These are phyloP conservation scores for Strigomonas galati DNA, from an alignment of 208 protist genomes.

Conservation along the genomic window DNA sequence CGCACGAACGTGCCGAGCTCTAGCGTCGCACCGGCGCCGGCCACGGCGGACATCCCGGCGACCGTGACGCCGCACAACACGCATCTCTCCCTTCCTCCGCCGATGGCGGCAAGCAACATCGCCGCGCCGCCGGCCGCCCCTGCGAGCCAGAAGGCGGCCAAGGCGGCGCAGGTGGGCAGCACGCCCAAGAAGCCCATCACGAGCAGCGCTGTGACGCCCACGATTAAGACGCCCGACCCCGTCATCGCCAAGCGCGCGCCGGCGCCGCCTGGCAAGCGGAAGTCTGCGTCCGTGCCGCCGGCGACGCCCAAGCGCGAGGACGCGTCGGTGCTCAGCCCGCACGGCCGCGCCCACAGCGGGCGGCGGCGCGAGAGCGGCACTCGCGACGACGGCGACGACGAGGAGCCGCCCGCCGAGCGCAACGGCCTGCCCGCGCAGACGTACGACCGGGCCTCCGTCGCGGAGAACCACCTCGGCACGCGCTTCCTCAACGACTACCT, in stretches of 20 bases:
- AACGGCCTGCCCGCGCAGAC: neutral
- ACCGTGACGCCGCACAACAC: too few relatives aligned
- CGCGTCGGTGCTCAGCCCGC: neutral
- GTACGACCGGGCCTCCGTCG: neutral
- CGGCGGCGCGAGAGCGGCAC: neutral
- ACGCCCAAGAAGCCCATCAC: neutral
- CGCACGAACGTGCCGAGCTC: neutral
- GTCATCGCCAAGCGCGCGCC: neutral
- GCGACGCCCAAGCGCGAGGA: too few relatives aligned
- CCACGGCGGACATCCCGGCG: neutral
- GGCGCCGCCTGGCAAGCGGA: too few relatives aligned
- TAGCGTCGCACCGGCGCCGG: neutral
- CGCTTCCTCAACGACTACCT: constrained; percentile 14
- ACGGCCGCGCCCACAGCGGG: neutral
- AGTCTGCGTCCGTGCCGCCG: neutral
- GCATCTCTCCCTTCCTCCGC: too few relatives aligned
- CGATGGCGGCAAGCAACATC: too few relatives aligned
- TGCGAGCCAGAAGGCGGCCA: neutral
- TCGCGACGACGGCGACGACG: neutral
- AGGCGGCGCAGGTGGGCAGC: neutral
- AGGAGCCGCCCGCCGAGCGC: neutral
- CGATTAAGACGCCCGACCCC: neutral
- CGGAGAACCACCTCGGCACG: constrained; percentile 3
- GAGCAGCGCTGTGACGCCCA: neutral
- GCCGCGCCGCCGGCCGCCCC: neutral